phyloP scores from a whole-genome alignment of 176 grass and related monocot species.

The Phoenix roebelenii region DNA sequence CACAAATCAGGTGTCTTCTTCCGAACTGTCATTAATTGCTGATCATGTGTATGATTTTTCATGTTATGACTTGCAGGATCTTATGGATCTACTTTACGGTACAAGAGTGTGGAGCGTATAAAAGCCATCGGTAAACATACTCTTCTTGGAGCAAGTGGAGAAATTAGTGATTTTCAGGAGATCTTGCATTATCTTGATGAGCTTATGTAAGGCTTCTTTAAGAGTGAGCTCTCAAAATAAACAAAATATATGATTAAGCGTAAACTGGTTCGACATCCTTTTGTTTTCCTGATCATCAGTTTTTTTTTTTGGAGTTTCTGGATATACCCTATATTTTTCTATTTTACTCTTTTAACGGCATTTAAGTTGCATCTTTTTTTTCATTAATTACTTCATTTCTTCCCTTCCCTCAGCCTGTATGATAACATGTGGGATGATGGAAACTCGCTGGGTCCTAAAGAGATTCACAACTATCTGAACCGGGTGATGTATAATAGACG shows the following conservation, averaged over 20 bases:
- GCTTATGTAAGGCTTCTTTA: constrained; percentile 48
- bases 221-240: too few relatives aligned
- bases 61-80: constrained; percentile 43
- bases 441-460: constrained; percentile 94
- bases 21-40: too few relatives aligned
- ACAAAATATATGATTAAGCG: too few relatives aligned
- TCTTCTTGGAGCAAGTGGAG: constrained; percentile 88
- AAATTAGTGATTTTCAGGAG: constrained; percentile 98
- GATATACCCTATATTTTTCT: not conserved
- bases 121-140: constrained; percentile 85
- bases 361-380: constrained; percentile 1
- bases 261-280: too few relatives aligned
- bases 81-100: constrained; percentile 91
- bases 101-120: constrained; percentile 96
- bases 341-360: not conserved
- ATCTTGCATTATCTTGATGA: constrained; percentile 96
- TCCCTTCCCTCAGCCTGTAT: constrained; percentile 33
- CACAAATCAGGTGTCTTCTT: too few relatives aligned
- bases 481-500: constrained; percentile 93
- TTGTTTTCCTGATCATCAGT: too few relatives aligned
- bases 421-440: constrained; percentile 99
- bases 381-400: not conserved
- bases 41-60: not conserved
- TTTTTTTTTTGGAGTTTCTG: too few relatives aligned
- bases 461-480: constrained; percentile 82